These are phyloP conservation scores for Colletotrichum tofieldiae DNA, from an alignment of 2,329 filamentous ascomycete species.

Conservation along the genomic window DNA sequence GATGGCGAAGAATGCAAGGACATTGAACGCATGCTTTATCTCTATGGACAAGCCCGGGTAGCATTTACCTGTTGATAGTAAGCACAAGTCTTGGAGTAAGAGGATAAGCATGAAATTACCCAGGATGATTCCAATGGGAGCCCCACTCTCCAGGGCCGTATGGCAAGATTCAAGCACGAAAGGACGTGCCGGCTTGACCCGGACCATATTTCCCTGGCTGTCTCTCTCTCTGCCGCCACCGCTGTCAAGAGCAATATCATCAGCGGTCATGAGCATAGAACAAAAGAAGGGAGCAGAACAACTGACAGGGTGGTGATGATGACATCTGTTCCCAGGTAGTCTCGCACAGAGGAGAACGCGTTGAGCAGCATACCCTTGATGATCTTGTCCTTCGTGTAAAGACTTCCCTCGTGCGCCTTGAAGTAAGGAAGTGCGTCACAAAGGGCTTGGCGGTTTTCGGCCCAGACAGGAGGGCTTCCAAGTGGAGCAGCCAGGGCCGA, in stretches of 20 bases:
- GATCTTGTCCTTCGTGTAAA: constrained; percentile 66
- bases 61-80: constrained; percentile 62
- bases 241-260: constrained; percentile 51
- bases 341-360: constrained; percentile 65
- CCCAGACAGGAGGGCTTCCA: constrained; percentile 61
- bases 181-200: constrained; percentile 52
- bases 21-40: constrained; percentile 73
- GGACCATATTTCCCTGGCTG: constrained; percentile 60
- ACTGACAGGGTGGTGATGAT: constrained; percentile 75
- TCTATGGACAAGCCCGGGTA: constrained; percentile 64
- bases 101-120: constrained; percentile 55
- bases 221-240: constrained; percentile 69
- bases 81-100: background rate
- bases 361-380: constrained; percentile 74
- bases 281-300: background rate
- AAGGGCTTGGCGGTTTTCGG: constrained; percentile 70
- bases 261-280: constrained; percentile 14
- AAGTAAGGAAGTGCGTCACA: constrained; percentile 77
- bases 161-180: constrained; percentile 45
- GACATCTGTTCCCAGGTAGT: constrained; percentile 73
- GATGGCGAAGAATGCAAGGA: constrained; percentile 79
- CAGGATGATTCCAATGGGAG: constrained; percentile 70
- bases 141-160: constrained; percentile 58
- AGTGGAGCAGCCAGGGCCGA: background rate
- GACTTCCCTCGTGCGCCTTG: constrained; percentile 72